Percentiles rank a stretch among this genome's conserved stretches.
phyloP scores from a whole-genome alignment of 371 early-diverging fungal genomes.

The Nematocida sp. region DNA sequence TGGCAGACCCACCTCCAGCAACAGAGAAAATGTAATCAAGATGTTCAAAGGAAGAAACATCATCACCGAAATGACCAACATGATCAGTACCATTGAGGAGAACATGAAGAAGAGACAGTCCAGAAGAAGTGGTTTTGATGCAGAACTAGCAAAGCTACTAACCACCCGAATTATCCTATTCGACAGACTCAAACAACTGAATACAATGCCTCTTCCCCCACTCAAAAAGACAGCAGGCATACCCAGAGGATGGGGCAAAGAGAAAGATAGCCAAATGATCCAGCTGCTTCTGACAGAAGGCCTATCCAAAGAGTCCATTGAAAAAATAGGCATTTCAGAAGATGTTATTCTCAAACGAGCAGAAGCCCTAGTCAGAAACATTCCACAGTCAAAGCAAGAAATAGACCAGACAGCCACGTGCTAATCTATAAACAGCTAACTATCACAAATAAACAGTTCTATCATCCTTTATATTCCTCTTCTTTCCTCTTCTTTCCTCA shows the following conservation, averaged over 20 bases:
- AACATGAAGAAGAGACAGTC: slow-evolving; percentile 51
- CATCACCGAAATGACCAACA: slow-evolving; percentile 52
- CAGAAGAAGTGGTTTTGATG: slow-evolving; percentile 52
- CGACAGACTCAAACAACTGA: slow-evolving; percentile 35
- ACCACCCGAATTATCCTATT: slow-evolving; percentile 60
- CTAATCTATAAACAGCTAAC: no score
- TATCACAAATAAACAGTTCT: no score
- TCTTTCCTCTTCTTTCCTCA: no score
- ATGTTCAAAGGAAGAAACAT: slow-evolving; percentile 53
- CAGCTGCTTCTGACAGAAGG: slow-evolving; percentile 54
- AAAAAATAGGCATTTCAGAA: slow-evolving; percentile 55
- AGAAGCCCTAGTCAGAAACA: slow-evolving; percentile 50
- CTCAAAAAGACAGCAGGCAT: slow-evolving; percentile 53
- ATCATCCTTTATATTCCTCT: no score
- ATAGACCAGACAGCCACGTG: no score
- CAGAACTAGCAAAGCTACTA: slow-evolving; percentile 50
- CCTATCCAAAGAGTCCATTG: slow-evolving; percentile 37
- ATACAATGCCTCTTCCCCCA: slow-evolving; percentile 17
- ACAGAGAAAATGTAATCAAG: slow-evolving; percentile 54
- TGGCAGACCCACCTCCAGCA: slow-evolving; percentile 58
- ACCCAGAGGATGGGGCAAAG: slow-evolving; percentile 59
- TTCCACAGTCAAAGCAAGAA: no score
- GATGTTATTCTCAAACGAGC: slow-evolving; percentile 57
- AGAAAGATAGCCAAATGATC: slow-evolving; percentile 55
- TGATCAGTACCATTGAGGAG: slow-evolving; percentile 56